phyloP scores from a whole-genome alignment of 805 yeast genomes.

The Huiozyma sinensis region DNA sequence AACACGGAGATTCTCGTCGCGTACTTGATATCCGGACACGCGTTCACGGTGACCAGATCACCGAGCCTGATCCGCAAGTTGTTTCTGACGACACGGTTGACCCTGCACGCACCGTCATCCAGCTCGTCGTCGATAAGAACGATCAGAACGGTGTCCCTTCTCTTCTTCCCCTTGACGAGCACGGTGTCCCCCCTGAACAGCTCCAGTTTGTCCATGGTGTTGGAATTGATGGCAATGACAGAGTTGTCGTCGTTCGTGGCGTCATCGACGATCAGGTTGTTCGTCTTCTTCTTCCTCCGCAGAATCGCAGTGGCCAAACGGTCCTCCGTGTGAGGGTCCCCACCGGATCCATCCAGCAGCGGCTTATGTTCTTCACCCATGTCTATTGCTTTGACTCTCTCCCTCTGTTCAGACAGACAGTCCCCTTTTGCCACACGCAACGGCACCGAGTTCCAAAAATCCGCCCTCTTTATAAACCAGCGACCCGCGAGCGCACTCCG shows the following conservation, averaged over 20 bases:
- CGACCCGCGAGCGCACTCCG: no score
- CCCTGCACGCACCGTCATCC: slow-evolving; percentile 88
- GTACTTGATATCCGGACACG: slow-evolving; percentile 96
- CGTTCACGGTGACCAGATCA: slow-evolving; percentile 81
- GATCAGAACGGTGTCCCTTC: slow-evolving; percentile 93
- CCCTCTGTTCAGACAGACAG: neutral
- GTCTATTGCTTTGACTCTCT: slow-evolving; percentile 1
- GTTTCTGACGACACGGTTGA: slow-evolving; percentile 93
- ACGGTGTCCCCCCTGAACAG: slow-evolving; percentile 98
- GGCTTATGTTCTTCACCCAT: slow-evolving; percentile 34
- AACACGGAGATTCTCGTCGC: slow-evolving; percentile 89
- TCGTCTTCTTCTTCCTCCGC: slow-evolving; percentile 95
- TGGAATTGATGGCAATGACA: slow-evolving; percentile 86
- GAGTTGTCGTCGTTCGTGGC: slow-evolving; percentile 96
- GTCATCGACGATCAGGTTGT: slow-evolving; percentile 89
- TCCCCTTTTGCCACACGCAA: no score
- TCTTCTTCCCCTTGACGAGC: slow-evolving; percentile 92
- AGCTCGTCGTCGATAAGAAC: slow-evolving; percentile 94
- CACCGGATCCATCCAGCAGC: slow-evolving; percentile 59
- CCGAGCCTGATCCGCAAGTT: slow-evolving; percentile 90
- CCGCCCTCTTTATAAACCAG: neutral
- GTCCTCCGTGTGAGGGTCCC: slow-evolving; percentile 44
- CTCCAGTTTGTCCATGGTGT: slow-evolving; percentile 89
- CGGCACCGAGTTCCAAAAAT: neutral
- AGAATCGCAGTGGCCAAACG: slow-evolving; percentile 94